Conservation (phyloP, 2,329 filamentous ascomycete species). For the Trichoderma sp. region DNA sequence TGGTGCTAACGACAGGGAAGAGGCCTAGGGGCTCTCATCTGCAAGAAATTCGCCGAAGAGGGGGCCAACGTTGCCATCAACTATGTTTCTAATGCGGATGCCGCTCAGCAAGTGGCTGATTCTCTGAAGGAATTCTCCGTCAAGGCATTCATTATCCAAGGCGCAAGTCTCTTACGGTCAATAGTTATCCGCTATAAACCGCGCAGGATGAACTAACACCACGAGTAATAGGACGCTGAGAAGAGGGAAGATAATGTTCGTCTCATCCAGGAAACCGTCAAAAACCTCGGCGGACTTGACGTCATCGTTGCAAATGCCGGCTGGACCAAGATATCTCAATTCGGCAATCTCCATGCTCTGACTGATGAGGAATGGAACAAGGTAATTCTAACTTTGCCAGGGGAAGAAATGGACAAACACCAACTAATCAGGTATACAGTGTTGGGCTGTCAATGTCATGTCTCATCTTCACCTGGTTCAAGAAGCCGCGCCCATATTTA, state of each 20-base stretch:
- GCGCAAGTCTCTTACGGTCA: neutral
- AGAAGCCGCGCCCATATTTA: constrained; percentile 14
- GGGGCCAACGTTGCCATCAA: constrained; percentile 12
- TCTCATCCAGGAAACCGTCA: constrained; percentile 4
- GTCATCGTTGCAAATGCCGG: constrained; percentile 15
- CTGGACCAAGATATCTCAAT: constrained; percentile 10
- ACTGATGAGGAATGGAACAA: constrained; percentile 16
- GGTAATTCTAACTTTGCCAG: neutral
- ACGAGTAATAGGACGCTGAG: neutral
- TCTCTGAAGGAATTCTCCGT: neutral
- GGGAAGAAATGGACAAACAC: neutral
- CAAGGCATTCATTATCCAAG: neutral
- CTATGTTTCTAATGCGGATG: constrained; percentile 1
- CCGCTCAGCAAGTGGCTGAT: neutral
- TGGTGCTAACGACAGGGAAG: neutral
- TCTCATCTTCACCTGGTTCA: constrained; percentile 13
- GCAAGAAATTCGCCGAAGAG: constrained; percentile 14
- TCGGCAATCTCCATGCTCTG: constrained; percentile 3
- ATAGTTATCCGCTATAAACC: neutral
- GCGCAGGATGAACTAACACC: neutral
- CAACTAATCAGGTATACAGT: neutral
- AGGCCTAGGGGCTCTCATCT: constrained; percentile 11
- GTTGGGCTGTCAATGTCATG: constrained; percentile 16
- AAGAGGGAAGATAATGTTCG: constrained; percentile 10
- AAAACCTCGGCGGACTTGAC: constrained; percentile 6